A percentile compares a stretch with the other conserved stretches of the same genome.
These are phyloP conservation scores for Colletotrichum plurivorum DNA, from an alignment of 2,329 filamentous ascomycete species.

Conservation along the genomic window DNA sequence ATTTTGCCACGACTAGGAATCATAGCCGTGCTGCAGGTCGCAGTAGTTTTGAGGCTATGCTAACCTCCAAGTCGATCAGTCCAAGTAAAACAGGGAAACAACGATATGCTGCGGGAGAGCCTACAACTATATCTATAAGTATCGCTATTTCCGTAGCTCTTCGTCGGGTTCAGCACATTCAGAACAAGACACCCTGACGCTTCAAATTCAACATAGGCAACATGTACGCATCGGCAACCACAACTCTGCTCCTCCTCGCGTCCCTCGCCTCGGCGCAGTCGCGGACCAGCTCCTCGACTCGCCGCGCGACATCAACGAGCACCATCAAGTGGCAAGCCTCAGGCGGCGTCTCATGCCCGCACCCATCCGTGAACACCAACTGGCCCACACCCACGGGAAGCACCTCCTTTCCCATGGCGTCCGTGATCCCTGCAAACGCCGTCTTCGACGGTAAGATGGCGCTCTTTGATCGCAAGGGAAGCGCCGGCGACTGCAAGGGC, in stretches of 20 bases:
- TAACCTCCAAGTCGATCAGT: not conserved
- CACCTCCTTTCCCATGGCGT: conserved; percentile 19
- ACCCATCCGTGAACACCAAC: conserved; percentile 22
- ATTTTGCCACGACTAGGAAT: not conserved
- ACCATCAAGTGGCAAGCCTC: conserved; percentile 31
- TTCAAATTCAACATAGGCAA: not conserved
- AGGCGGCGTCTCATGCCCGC: conserved; percentile 24
- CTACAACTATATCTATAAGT: not conserved
- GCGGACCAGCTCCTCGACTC: conserved; percentile 8
- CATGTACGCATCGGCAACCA: not conserved
- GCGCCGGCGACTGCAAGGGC: conserved; percentile 4
- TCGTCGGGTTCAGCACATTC: no score
- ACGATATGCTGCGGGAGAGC: not conserved
- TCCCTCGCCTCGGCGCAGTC: not conserved
- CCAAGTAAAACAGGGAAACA: not conserved
- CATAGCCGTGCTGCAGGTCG: no score
- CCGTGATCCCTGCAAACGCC: conserved; percentile 20
- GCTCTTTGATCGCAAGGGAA: conserved; percentile 5
- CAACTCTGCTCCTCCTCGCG: not conserved
- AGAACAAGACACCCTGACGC: not conserved
- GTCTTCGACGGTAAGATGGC: conserved; percentile 10
- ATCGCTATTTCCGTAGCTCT: no score
- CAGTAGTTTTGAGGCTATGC: not conserved
- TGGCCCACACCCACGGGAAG: conserved; percentile 24
- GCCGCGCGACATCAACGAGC: conserved; percentile 4